Conservation (phyloP, 371 early-diverging fungal species). For the Mucor indicus region DNA sequence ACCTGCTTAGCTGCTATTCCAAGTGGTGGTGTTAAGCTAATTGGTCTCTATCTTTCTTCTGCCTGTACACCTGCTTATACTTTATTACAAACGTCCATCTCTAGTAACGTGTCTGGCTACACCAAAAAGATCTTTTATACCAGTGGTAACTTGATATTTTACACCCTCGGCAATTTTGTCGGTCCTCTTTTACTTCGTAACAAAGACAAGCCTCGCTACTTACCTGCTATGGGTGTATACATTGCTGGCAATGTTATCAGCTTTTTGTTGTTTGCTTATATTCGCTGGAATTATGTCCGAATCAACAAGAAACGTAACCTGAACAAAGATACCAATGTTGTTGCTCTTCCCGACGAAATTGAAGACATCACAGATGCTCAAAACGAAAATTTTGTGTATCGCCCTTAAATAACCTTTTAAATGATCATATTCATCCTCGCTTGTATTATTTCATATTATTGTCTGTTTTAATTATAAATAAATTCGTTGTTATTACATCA, state of each 20-base stretch:
- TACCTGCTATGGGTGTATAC: conserved; percentile 31
- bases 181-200: conserved; percentile 18
- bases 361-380: conserved; percentile 12
- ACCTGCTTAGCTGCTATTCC: conserved; percentile 3
- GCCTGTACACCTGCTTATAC: conserved; percentile 5
- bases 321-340: background rate
- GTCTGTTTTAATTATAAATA: too few relatives aligned
- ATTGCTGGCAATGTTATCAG: conserved; percentile 18
- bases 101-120: conserved; percentile 21
- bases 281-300: conserved; percentile 8
- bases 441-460: too few relatives aligned
- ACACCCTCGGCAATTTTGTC: conserved; percentile 19
- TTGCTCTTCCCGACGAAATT: conserved; percentile 5
- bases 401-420: conserved; percentile 6
- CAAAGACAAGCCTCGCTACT: conserved; percentile 22
- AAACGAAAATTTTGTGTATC: conserved; percentile 10
- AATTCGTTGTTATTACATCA: too few relatives aligned
- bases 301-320: conserved; percentile 7
- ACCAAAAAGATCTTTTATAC: conserved; percentile 25
- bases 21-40: conserved; percentile 5
- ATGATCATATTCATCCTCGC: too few relatives aligned
- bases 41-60: conserved; percentile 15
- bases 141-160: conserved; percentile 12
- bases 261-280: conserved; percentile 11
- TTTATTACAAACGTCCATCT: conserved; percentile 8